Evolutionary conservation across 208 protist species (phyloP), one percentile per base, ranked within the genome.

Genomic region (Leishmania lainsoni): DNA sequence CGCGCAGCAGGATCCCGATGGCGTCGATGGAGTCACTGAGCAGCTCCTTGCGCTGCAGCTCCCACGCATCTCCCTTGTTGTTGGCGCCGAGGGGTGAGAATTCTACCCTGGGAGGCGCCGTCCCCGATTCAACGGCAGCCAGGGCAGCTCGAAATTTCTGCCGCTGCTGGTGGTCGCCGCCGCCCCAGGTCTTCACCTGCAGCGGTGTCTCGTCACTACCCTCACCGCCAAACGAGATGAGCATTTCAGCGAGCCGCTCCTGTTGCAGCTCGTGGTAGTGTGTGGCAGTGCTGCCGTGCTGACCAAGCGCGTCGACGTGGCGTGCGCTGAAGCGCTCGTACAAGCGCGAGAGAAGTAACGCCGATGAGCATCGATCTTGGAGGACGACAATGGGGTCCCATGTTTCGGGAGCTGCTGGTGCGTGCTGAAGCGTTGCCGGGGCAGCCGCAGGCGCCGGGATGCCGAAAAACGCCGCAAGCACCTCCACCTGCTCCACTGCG

Each of bases 301-400:
- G 66, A 35, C 85, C 81, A 65, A 91, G 82, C 20, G 83, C 79
- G 82, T 91, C 88, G 69, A 71, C 65, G 70, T 74, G 81, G 17
- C 87, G 82, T 26, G 82, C 51, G 52, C 73, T 75, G 74, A 87
- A 95, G 75, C 81, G 76, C 66, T 70, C 56, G 76, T 93, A 91
- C 54, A 95, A 70, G 17, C 78, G 84, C 0, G 91, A 92, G 65
- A 97, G 75, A 68, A 97, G 59, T 39, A 87, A 84, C 5, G 93
- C 93, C 16, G 93, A 97, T 22, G 87, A 91, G 56, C 93, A 86
- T 29, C 26, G 75, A 12, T 79, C 10, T 42, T 81, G 77, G 32
- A 86, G 65, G 22, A 86, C 66, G 8, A 9, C n/a, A 22, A 86
- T 56, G 0, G 82, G 82, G 16, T 86, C 82, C 82, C 82, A 86